Base-by-base conservation (phyloP, 23 red algal species). In the Gracilaria gracilis region DNA sequence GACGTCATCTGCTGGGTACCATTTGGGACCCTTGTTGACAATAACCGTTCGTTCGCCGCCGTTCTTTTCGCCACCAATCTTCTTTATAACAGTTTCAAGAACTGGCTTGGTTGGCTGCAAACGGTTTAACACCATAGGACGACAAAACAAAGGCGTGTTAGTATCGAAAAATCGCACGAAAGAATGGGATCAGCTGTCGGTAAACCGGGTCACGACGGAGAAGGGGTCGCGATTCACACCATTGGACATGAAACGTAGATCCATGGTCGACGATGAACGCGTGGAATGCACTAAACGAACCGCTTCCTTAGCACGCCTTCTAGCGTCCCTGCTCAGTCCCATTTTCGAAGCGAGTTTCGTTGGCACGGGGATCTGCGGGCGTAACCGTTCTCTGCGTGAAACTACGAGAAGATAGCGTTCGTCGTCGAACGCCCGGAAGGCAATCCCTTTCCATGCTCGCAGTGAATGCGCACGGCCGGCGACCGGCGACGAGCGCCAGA, bases 1-100 rank as follows among this genome's bases (percentile, higher is more conserved):
- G 17, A 95, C 72, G 47, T 95, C 93, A 80, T 95, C 93, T 9
- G 93, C 93, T 24, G 58, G 67, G 44, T 95, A 95, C 80, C 84
- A 95, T 34, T 86, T 86, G 19, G 93, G 49, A 0, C 86, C 86
- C 55, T 84, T 78, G 54, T 85, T 75, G 25, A 90, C 57, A 25
- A 84, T 39, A 33, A 93, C 73, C 2, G 59, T 84, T 44, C 90
- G 90, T 57, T 76, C 69, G 23, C 67, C 67, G 34, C 90, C 90
- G 82, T 93, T 93, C 80, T 93, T 93, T 33, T 93, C 90, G 25
- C 90, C 90, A 27, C 90, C 90, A 48, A 93, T 86, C 47, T 62
- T 62, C 82, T 93, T 93, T n/a, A 54, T 85, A 58, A 93, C 77
- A 0, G 90, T 93, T 54, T 91, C 16, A 23, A 82, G 32, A 31